Percentiles rank a stretch among this genome's conserved stretches.
Conservation (phyloP, 441 rosid species). For the Oxalis stricta region DNA sequence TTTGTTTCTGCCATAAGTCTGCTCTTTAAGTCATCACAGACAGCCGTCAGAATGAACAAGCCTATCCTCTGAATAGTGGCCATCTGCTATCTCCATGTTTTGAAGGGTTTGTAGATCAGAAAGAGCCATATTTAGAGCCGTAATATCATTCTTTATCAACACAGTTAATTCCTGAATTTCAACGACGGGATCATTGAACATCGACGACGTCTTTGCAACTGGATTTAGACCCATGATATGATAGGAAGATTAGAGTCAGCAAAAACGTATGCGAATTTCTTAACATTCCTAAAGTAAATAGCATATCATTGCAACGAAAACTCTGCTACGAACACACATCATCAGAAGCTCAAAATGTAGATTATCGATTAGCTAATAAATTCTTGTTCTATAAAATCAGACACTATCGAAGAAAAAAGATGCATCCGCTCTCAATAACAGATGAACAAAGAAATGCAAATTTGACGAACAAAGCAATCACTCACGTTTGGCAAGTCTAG, state of each 20-base stretch:
- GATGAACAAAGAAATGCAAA: neutral
- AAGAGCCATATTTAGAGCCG: conserved; percentile 57
- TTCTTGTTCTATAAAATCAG: no score
- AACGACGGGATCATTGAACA: conserved; percentile 73
- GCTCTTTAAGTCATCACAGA: conserved; percentile 71
- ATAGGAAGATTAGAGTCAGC: neutral
- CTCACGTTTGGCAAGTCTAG: conserved; percentile 58
- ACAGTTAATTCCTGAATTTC: conserved; percentile 77
- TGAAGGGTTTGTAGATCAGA: conserved; percentile 75
- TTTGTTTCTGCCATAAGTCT: conserved; percentile 78
- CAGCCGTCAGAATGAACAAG: conserved; percentile 62
- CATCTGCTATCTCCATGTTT: conserved; percentile 65
- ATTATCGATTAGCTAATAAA: no score
- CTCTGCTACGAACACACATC: no score
- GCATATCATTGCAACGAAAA: no score
- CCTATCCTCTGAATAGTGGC: conserved; percentile 62
- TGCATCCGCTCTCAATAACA: no score
- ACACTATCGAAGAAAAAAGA: no score
- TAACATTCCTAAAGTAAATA: no score
- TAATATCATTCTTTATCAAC: conserved; percentile 70
- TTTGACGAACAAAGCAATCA: neutral
- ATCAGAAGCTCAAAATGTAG: no score
- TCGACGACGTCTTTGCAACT: conserved; percentile 84
- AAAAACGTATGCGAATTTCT: neutral
- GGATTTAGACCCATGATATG: neutral